Evolutionary conservation across 164 flowering plant species (phyloP).

Genomic region (Berberis vulgaris): DNA sequence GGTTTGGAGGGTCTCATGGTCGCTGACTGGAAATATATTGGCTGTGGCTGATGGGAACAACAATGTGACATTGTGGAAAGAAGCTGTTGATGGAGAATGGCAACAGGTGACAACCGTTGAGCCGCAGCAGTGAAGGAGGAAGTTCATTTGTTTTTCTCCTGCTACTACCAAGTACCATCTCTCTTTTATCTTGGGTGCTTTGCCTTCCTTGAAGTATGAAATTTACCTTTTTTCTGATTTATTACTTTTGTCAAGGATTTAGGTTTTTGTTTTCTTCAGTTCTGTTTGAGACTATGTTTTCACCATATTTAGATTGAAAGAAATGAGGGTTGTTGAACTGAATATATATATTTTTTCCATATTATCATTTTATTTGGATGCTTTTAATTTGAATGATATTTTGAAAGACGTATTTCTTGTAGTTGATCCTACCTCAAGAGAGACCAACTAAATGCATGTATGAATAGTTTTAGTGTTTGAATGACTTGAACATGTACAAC

Average conservation of each 20-base stretch:
- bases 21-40: conserved; percentile 41
- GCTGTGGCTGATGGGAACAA: conserved; percentile 50
- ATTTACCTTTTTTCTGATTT: not conserved
- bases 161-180: not conserved
- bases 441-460: too few species aligned
- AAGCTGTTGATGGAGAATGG: conserved; percentile 55
- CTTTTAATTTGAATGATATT: not conserved
- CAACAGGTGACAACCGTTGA: conserved; percentile 47
- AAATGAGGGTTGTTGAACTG: conserved; percentile 1
- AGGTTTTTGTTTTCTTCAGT: not conserved
- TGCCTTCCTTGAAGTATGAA: too few species aligned
- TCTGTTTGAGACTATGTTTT: not conserved
- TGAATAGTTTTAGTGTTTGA: too few species aligned
- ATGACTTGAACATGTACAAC: too few species aligned
- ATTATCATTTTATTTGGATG: not conserved
- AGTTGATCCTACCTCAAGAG: too few species aligned
- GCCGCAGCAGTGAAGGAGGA: conserved; percentile 13
- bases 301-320: not conserved
- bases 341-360: not conserved
- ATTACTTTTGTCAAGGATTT: not conserved
- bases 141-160: conserved; percentile 5
- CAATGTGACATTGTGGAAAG: conserved; percentile 43
- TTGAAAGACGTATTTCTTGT: not conserved
- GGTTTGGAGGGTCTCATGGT: conserved; percentile 55
- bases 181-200: too few species aligned